Evolutionary conservation across 139 green algal genomes (phyloP).

Genomic region (Picochlorum sp.): DNA sequence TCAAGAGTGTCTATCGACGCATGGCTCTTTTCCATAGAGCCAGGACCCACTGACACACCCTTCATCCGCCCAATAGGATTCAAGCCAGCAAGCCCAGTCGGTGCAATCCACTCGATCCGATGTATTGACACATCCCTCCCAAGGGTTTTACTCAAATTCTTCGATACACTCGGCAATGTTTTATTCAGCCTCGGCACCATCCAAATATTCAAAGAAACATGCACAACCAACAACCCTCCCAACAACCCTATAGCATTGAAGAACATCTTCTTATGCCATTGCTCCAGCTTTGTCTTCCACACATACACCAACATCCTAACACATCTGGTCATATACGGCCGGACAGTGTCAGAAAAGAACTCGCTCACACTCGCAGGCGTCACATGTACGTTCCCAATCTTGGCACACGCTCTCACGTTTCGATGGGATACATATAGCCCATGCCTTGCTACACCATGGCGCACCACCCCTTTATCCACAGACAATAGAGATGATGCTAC

Average conservation of each 20-base stretch:
- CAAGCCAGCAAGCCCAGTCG: slow-evolving; percentile 43
- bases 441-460: too few relatives aligned
- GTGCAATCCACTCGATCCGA: slow-evolving; percentile 37
- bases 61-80: slow-evolving; percentile 44
- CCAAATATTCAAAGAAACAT: slow-evolving; percentile 35
- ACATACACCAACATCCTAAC: slow-evolving; percentile 1
- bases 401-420: not conserved
- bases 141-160: slow-evolving; percentile 3
- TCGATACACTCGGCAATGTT: slow-evolving; percentile 7
- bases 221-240: slow-evolving; percentile 1
- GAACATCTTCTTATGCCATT: not conserved
- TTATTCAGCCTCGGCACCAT: slow-evolving; percentile 29
- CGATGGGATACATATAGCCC: too few relatives aligned
- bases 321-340: slow-evolving; percentile 16
- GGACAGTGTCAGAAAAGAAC: slow-evolving; percentile 7
- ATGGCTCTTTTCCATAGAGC: slow-evolving; percentile 40
- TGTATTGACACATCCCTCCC: slow-evolving; percentile 34
- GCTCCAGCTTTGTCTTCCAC: slow-evolving; percentile 2
- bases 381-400: not conserved
- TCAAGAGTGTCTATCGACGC: slow-evolving; percentile 19
- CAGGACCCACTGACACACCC: slow-evolving; percentile 38
- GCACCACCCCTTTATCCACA: too few relatives aligned
- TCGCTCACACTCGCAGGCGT: slow-evolving; percentile 2
- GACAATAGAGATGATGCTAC: too few relatives aligned
- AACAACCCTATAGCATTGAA: not conserved